Percentiles rank a stretch among this genome's conserved stretches.
phyloP scores from a whole-genome alignment of 129 eudicot species.

The Dittrichia graveolens region DNA sequence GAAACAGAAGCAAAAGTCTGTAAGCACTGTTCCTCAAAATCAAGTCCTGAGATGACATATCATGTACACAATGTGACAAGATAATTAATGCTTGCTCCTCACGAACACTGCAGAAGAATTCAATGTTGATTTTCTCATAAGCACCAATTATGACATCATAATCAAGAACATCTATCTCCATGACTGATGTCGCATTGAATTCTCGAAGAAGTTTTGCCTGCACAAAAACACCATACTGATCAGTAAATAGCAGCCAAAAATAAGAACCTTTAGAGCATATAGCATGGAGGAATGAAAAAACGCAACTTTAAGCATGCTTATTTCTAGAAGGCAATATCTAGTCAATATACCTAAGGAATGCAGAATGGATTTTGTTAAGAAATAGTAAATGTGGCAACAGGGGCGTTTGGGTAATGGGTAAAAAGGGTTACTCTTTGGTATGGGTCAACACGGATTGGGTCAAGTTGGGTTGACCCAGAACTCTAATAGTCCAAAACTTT shows the following conservation, averaged over 20 bases:
- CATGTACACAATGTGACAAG: slow-evolving; percentile 78
- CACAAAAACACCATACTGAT: slow-evolving; percentile 17
- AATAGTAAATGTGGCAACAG: neutral
- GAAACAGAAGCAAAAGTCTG: slow-evolving; percentile 54
- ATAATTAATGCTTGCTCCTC: slow-evolving; percentile 64
- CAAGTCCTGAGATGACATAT: slow-evolving; percentile 84
- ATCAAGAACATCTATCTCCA: slow-evolving; percentile 81
- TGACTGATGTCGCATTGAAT: slow-evolving; percentile 62
- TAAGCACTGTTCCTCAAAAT: slow-evolving; percentile 73
- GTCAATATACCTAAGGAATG: too few relatives aligned
- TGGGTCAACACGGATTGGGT: neutral
- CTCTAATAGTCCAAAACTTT: neutral
- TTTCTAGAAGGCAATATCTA: too few relatives aligned
- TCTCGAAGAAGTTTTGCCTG: slow-evolving; percentile 77
- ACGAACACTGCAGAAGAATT: slow-evolving; percentile 48
- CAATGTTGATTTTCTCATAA: slow-evolving; percentile 53
- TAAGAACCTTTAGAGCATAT: too few relatives aligned
- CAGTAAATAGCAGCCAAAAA: slow-evolving; percentile 11
- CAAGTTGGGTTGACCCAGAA: neutral
- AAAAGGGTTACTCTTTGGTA: neutral
- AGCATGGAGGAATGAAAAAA: too few relatives aligned
- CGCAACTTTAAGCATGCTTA: too few relatives aligned
- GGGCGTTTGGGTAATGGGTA: neutral
- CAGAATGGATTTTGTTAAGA: neutral
- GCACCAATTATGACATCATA: slow-evolving; percentile 73